Conservation (phyloP, 1,139 yeast species). For the Torulaspora globosa region DNA sequence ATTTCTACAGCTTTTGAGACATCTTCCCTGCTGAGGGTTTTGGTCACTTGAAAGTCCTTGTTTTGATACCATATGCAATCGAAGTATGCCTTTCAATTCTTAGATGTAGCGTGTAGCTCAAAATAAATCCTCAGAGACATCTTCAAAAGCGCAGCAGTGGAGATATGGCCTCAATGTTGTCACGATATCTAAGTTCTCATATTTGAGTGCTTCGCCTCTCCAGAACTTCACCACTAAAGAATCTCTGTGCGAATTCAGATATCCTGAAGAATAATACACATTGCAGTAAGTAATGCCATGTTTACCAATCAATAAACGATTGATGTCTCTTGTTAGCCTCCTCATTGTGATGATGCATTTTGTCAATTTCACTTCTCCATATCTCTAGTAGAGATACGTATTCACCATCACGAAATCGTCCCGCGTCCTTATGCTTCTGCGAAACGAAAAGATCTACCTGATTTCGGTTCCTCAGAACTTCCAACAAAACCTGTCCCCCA, state of each 20-base stretch:
- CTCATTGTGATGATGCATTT: conserved; percentile 50
- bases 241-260: conserved; percentile 49
- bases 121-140: conserved; percentile 38
- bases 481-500: conserved; percentile 26
- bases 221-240: conserved; percentile 49
- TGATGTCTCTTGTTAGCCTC: conserved; percentile 30
- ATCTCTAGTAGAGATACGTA: conserved; percentile 61
- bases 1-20: conserved; percentile 49
- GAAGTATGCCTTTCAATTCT: conserved; percentile 46
- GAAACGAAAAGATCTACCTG: conserved; percentile 52
- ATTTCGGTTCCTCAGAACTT: conserved; percentile 44
- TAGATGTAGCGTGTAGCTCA: conserved; percentile 50
- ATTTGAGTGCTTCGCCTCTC: conserved; percentile 37
- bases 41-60: conserved; percentile 37
- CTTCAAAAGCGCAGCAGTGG: conserved; percentile 39
- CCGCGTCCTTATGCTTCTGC: conserved; percentile 43
- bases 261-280: conserved; percentile 44
- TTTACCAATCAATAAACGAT: conserved; percentile 28
- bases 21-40: conserved; percentile 73
- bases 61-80: conserved; percentile 58
- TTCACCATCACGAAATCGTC: conserved; percentile 45
- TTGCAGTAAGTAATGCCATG: conserved; percentile 32
- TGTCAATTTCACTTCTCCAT: conserved; percentile 50
- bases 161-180: conserved; percentile 37
- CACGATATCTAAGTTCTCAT: conserved; percentile 35